phyloP scores from a whole-genome alignment of 75 land plant genomes.

The Cupressus sempervirens region DNA sequence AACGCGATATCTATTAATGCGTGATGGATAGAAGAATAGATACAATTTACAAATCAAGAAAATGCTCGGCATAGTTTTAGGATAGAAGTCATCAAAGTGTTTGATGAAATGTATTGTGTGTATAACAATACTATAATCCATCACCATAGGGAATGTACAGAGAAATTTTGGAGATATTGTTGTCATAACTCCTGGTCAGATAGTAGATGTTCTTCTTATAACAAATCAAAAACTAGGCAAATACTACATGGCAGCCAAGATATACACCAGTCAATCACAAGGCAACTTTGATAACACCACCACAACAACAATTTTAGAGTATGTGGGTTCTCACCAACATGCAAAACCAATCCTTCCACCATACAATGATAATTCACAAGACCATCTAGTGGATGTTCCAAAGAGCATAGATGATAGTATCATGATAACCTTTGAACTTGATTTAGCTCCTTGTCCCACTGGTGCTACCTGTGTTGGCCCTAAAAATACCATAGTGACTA shows the following conservation, averaged over 20 bases:
- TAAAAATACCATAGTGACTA: conserved; percentile 38
- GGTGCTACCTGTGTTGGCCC: conserved; percentile 42
- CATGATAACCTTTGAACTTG: conserved; percentile 56
- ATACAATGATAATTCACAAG: conserved; percentile 11
- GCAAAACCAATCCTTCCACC: conserved; percentile 6
- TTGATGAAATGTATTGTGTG: no score
- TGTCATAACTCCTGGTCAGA: conserved; percentile 60
- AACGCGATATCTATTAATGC: no score
- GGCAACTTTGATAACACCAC: conserved; percentile 44
- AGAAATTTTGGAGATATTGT: no score
- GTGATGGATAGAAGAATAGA: no score
- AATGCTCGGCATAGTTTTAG: no score
- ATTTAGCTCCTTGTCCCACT: conserved; percentile 26
- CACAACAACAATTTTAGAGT: conserved; percentile 32
- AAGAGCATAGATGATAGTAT: conserved; percentile 40
- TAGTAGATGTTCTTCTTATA: conserved; percentile 45
- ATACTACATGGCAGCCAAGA: conserved; percentile 26
- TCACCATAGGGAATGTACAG: no score
- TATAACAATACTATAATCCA: no score
- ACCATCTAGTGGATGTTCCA: conserved; percentile 52
- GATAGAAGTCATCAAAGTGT: no score
- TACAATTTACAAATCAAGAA: no score
- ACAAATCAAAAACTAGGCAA: conserved; percentile 31
- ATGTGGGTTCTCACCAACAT: conserved; percentile 6
- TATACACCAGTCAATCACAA: conserved; percentile 17